Evolutionary conservation across 73 alveolate genomes (phyloP).

Genomic region (Stentor coeruleus): DNA sequence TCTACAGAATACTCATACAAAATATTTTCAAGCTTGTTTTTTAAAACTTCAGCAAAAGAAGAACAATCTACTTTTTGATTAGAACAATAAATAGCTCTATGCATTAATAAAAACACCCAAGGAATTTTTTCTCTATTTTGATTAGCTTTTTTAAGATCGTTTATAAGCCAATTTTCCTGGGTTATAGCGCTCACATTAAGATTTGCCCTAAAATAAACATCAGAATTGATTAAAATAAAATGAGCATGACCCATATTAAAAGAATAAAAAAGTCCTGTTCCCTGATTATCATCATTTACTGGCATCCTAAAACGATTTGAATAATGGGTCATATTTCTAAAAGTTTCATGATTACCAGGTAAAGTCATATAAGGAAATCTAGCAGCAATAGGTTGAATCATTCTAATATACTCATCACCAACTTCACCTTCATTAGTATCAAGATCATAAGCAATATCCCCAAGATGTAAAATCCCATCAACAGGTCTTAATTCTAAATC

Average conservation of each 20-base stretch:
- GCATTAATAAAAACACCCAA: neutral
- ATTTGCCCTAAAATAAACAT: neutral
- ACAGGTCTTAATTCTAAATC: neutral
- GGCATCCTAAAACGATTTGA: neutral
- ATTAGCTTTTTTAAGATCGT: neutral
- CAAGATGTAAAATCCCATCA: neutral
- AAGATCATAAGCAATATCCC: neutral
- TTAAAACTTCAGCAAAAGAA: neutral
- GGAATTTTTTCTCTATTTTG: neutral
- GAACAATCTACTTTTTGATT: too few relatives aligned
- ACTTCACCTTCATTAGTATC: neutral
- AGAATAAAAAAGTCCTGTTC: slow-evolving; percentile 15
- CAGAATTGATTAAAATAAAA: neutral
- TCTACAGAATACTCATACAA: neutral
- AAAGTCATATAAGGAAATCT: slow-evolving; percentile 8
- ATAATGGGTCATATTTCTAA: neutral
- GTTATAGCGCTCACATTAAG: neutral
- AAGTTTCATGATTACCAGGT: neutral
- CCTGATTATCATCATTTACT: neutral
- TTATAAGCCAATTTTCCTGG: neutral
- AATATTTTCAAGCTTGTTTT: neutral
- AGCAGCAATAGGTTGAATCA: neutral
- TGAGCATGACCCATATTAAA: neutral
- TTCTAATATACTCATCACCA: neutral
- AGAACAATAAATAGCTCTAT: neutral